Evolutionary conservation across 345 rosid genomes (phyloP).

Genomic region (Citrus reticulata): DNA sequence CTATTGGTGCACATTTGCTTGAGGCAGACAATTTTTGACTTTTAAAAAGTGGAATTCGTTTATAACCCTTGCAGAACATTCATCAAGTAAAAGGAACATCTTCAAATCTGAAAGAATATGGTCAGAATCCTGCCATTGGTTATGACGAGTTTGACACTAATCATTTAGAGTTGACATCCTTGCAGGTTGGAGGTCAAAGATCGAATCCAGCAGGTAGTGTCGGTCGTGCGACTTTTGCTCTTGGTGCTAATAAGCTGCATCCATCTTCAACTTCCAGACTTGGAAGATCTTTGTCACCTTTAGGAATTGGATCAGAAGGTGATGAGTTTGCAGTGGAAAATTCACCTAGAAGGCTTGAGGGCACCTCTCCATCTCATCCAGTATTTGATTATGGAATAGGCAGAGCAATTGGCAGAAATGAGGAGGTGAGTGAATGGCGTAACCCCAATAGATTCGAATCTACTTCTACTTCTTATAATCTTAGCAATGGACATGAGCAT

Average conservation of each 20-base stretch:
- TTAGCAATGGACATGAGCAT: slow-evolving; percentile 53
- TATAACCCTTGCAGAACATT: slow-evolving; percentile 30
- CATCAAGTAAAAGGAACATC: slow-evolving; percentile 45
- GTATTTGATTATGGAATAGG: slow-evolving; percentile 51
- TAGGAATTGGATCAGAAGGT: slow-evolving; percentile 35
- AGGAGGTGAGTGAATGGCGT: slow-evolving; percentile 54
- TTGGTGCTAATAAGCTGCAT: slow-evolving; percentile 45
- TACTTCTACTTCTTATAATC: slow-evolving; percentile 30
- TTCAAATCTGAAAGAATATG: slow-evolving; percentile 39
- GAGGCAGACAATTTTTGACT: slow-evolving; percentile 12
- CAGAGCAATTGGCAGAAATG: slow-evolving; percentile 46
- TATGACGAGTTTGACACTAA: slow-evolving; percentile 53
- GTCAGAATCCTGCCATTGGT: slow-evolving; percentile 37
- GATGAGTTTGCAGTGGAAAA: slow-evolving; percentile 48
- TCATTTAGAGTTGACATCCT: slow-evolving; percentile 39
- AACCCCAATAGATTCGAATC: slow-evolving; percentile 33
- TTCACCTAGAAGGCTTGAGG: slow-evolving; percentile 66
- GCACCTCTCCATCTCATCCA: slow-evolving; percentile 56
- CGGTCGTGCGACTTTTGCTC: slow-evolving; percentile 42
- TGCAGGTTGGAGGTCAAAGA: slow-evolving; percentile 54
- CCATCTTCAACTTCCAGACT: slow-evolving; percentile 40
- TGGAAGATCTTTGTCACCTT: slow-evolving; percentile 40
- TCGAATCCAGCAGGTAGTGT: slow-evolving; percentile 34
- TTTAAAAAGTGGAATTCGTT: slow-evolving; percentile 12
- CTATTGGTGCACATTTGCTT: background rate